phyloP scores from a whole-genome alignment of 768 basidiomycete genomes.

The Calocybe cyanea region DNA sequence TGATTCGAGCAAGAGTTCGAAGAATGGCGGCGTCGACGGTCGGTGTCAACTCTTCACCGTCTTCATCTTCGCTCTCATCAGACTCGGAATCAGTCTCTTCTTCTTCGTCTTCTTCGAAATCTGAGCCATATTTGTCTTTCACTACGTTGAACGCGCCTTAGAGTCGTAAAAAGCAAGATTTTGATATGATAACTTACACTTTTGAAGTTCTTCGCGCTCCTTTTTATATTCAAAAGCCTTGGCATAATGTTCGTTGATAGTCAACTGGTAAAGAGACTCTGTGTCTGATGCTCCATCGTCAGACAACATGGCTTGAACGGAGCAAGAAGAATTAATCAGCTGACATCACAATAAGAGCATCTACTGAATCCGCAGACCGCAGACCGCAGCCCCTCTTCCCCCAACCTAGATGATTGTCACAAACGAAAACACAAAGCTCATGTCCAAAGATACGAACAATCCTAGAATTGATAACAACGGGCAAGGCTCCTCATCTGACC shows the following conservation, averaged over 20 bases:
- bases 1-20: slow-evolving; percentile 82
- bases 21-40: slow-evolving; percentile 93
- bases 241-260: slow-evolving; percentile 73
- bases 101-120: slow-evolving; percentile 52
- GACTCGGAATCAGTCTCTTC: slow-evolving; percentile 63
- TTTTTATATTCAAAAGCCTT: slow-evolving; percentile 83
- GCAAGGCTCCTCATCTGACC: slow-evolving; percentile 1
- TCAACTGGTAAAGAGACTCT: slow-evolving; percentile 45
- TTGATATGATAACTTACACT: slow-evolving; percentile 44
- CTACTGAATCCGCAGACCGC: slow-evolving; percentile 8
- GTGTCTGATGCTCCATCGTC: slow-evolving; percentile 43
- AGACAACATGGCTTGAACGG: slow-evolving; percentile 34
- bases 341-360: no score
- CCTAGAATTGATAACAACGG: no score
- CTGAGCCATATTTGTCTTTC: slow-evolving; percentile 85
- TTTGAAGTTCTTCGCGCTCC: slow-evolving; percentile 79
- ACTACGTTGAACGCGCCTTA: slow-evolving; percentile 44
- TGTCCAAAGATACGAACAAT: not conserved
- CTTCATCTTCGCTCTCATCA: slow-evolving; percentile 86
- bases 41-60: slow-evolving; percentile 92
- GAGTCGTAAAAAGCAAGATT: not conserved
- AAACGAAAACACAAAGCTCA: slow-evolving; percentile 11
- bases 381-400: not conserved
- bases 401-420: slow-evolving; percentile 11
- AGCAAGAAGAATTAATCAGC: not conserved